Base-by-base conservation (phyloP, 73 alveolate genomes). In the Paramecium caudatum region DNA sequence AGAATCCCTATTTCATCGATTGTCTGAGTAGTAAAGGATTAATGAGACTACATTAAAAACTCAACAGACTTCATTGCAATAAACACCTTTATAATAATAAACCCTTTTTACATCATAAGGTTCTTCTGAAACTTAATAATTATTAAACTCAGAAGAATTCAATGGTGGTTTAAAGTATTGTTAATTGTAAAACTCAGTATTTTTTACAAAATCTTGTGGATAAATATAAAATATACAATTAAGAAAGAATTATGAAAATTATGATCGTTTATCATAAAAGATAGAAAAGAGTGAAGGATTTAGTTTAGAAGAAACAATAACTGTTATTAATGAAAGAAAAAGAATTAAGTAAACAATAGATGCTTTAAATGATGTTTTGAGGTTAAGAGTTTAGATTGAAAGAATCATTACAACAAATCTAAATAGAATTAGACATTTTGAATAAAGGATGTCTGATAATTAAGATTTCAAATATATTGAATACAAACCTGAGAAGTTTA, bases 1-100 rank as follows among this genome's bases (percentile, higher is more conserved):
- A 3, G 9, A 19, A 4, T 50, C 78, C 30, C 21, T 50, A 19
- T 50, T 50, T 7, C 15, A 50, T 50, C 30, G 43, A 50, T 50
- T 50, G 30, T 25, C 78, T 50, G 78, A 50, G 16, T 21, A n/a
- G 30, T 50, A 50, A 50, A 25, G 21, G 78, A 50, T 50, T 50
- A 34, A 50, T 50, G 23, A 9, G 4, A 27, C 8, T 23, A 19
- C 23, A 55, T 43, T 2, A 3, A 21, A 23, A 4, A 13, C 3
- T 0, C 8, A 48, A 13, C 16, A 48, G 23, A 3, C 16, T 19
- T 48, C 69, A 10, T n/a, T n/a, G n/a, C n/a, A n/a, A n/a, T n/a
- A 48, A 48, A 9, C 23, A 48, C 3, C 6, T 48, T 13, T 13
- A 48, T 10, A 33, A 48, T 5, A 23, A 55, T 8, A 48, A 12